Conservation (phyloP, 2,329 filamentous ascomycete genomes). For the Ciborinia camelliae region DNA sequence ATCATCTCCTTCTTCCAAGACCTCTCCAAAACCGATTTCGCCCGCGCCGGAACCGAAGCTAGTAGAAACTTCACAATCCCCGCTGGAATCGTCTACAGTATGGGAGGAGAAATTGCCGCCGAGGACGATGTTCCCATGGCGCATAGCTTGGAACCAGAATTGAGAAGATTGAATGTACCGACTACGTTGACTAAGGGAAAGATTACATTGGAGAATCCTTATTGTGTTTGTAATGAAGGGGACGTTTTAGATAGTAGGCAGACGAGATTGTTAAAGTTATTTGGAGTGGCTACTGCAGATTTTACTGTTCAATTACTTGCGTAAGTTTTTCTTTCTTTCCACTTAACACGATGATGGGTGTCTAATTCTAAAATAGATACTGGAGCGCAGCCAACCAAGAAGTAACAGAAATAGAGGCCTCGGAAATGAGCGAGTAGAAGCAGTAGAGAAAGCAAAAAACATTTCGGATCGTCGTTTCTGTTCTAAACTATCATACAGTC, state of each 20-base stretch:
- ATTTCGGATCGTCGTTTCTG: conserved; percentile 13
- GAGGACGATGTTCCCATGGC: conserved; percentile 84
- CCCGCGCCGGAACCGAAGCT: conserved; percentile 77
- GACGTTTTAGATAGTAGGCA: conserved; percentile 85
- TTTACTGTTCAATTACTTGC: conserved; percentile 81
- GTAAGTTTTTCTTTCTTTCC: conserved; percentile 43
- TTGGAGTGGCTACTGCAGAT: conserved; percentile 85
- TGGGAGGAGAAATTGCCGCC: conserved; percentile 71
- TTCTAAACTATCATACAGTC: conserved; percentile 36
- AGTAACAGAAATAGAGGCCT: conserved; percentile 55
- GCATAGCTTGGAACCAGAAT: conserved; percentile 84
- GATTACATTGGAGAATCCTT: conserved; percentile 62
- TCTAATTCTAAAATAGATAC: conserved; percentile 45
- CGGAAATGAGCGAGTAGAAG: conserved; percentile 41
- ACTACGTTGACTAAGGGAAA: conserved; percentile 85
- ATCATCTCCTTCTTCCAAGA: conserved; percentile 70
- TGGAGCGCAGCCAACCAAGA: conserved; percentile 58
- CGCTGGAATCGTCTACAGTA: conserved; percentile 75
- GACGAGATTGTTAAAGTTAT: conserved; percentile 90
- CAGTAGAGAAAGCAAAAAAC: conserved; percentile 23
- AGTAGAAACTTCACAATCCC: conserved; percentile 77
- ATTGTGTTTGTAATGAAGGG: conserved; percentile 73
- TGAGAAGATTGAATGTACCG: conserved; percentile 85
- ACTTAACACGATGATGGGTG: not conserved
- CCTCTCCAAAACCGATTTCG: conserved; percentile 80